Evolutionary conservation across 441 rosid genomes (phyloP).

Genomic region (Arabidopsis hybrid): DNA sequence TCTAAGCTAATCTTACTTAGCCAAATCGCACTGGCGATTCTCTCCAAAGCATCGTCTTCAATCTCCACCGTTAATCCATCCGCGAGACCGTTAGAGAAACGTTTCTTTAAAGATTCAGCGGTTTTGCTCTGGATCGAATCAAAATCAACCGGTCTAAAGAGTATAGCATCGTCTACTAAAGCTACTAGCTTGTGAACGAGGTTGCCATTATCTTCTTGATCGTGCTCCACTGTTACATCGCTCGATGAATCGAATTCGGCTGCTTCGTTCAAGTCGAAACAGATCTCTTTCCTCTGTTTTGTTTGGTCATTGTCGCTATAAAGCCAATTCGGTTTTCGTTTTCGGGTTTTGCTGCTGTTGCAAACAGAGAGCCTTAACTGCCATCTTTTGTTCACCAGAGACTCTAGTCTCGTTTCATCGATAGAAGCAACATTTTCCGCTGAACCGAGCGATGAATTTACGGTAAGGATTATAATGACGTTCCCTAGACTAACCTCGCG

Average conservation of each 20-base stretch:
- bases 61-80: conserved; percentile 56
- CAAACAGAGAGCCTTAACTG: conserved; percentile 64
- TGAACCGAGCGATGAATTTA: conserved; percentile 51
- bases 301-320: conserved; percentile 44
- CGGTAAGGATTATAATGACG: conserved; percentile 82
- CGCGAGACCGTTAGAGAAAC: conserved; percentile 49
- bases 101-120: conserved; percentile 54
- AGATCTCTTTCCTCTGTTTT: conserved; percentile 68
- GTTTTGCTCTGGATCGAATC: conserved; percentile 51
- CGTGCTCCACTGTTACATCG: conserved; percentile 81
- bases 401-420: conserved; percentile 68
- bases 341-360: conserved; percentile 53
- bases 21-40: conserved; percentile 74
- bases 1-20: conserved; percentile 66
- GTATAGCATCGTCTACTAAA: conserved; percentile 60
- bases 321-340: conserved; percentile 78
- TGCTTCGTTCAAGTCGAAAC: conserved; percentile 84
- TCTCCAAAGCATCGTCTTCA: conserved; percentile 70
- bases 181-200: conserved; percentile 57
- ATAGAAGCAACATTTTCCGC: conserved; percentile 45
- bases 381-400: conserved; percentile 69
- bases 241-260: conserved; percentile 77
- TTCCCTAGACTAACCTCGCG: conserved; percentile 93
- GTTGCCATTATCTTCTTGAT: conserved; percentile 57
- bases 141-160: conserved; percentile 80